Evolutionary conservation across 768 basidiomycete species (phyloP).

Genomic region (Tylopilus felleus): DNA sequence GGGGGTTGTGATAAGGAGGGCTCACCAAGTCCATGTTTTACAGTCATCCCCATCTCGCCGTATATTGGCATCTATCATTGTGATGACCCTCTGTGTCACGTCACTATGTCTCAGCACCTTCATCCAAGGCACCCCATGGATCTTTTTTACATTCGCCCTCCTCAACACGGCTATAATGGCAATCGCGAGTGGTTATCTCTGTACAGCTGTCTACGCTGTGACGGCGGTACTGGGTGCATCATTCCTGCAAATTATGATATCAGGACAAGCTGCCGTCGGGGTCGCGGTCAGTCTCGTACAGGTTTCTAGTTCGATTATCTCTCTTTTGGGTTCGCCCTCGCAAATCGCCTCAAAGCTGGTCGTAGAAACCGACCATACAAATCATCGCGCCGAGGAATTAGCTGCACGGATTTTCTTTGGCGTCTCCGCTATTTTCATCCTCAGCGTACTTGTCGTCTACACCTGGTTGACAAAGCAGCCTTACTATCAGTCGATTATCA

Average conservation of each 20-base stretch:
- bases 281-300: conserved; percentile 80
- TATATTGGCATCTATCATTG: conserved; percentile 49
- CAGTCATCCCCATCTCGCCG: conserved; percentile 62
- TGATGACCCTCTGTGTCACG: conserved; percentile 50
- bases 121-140: conserved; percentile 45
- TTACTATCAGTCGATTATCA: conserved; percentile 53
- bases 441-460: conserved; percentile 52
- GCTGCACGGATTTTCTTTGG: conserved; percentile 74
- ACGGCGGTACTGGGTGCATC: conserved; percentile 75
- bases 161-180: conserved; percentile 59
- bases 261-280: conserved; percentile 83
- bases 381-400: conserved; percentile 57
- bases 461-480: conserved; percentile 56
- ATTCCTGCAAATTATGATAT: conserved; percentile 72
- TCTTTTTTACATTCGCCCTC: conserved; percentile 67
- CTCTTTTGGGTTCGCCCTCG: conserved; percentile 46
- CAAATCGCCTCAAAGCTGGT: conserved; percentile 20
- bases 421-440: conserved; percentile 63
- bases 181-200: conserved; percentile 67
- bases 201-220: conserved; percentile 74
- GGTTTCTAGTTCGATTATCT: conserved; percentile 58
- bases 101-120: conserved; percentile 68
- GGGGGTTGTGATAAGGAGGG: not conserved
- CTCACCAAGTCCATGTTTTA: conserved; percentile 3
- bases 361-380: conserved; percentile 10